These are phyloP conservation scores for Paraphysoderma sedebokerense DNA, from an alignment of 371 early-diverging fungal genomes.

Conservation along the genomic window DNA sequence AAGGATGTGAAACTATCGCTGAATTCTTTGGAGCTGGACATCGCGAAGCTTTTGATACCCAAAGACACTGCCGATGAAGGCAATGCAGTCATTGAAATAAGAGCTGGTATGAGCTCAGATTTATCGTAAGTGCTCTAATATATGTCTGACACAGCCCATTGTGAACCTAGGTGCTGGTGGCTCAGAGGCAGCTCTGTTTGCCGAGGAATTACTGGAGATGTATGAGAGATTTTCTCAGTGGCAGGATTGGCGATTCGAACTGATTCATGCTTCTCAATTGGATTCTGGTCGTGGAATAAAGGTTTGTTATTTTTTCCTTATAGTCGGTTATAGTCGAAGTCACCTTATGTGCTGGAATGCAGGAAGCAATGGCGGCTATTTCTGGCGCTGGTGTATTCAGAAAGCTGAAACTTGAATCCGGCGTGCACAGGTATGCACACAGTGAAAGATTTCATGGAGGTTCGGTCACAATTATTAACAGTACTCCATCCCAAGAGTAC, in stretches of 20 bases:
- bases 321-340: conserved; percentile 34
- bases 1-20: background rate
- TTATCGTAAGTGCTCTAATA: no score
- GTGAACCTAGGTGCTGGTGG: conserved; percentile 67
- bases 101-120: no score
- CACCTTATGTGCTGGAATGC: conserved; percentile 30
- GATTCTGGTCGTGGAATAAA: no score
- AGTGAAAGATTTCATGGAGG: no score
- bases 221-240: conserved; percentile 48
- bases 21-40: conserved; percentile 5
- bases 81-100: conserved; percentile 57
- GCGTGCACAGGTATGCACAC: no score
- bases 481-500: no score
- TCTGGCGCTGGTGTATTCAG: conserved; percentile 55
- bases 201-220: conserved; percentile 52
- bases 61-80: conserved; percentile 48
- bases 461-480: no score
- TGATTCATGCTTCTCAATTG: conserved; percentile 17
- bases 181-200: conserved; percentile 64
- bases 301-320: no score
- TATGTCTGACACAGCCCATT: no score
- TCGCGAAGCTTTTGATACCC: conserved; percentile 25
- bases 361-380: conserved; percentile 43
- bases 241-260: conserved; percentile 50
- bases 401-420: conserved; percentile 44